These are phyloP conservation scores for Aspergillaceae sp. DNA, from an alignment of 2,329 filamentous ascomycete species.

Conservation along the genomic window DNA sequence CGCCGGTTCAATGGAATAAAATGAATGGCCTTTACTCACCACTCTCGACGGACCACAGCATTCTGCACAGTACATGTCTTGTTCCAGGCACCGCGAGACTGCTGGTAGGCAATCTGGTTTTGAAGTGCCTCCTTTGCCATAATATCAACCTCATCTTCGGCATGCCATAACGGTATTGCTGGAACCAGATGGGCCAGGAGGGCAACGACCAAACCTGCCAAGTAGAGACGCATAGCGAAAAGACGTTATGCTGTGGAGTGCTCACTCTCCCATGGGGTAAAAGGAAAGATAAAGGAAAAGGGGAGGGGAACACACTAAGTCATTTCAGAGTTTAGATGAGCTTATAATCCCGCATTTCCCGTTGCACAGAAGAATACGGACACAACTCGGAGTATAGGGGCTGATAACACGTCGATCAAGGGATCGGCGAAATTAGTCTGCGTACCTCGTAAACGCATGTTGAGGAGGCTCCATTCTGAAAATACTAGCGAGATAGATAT, in stretches of 20 bases:
- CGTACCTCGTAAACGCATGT: too few species aligned
- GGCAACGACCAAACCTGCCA: background rate
- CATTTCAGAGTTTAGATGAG: too few species aligned
- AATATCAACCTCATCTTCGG: background rate
- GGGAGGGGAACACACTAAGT: too few species aligned
- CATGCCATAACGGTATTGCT: background rate
- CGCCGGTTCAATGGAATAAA: background rate
- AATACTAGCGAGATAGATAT: too few species aligned
- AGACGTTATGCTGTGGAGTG: too few species aligned
- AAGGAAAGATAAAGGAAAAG: background rate
- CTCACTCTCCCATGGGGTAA: background rate
- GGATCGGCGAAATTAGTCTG: too few species aligned
- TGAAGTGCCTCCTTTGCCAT: background rate
- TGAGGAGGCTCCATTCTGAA: too few species aligned
- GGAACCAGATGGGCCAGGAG: background rate
- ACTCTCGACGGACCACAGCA: conserved; percentile 11
- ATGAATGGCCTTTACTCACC: conserved; percentile 3
- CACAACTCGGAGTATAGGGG: too few species aligned
- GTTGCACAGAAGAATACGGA: too few species aligned
- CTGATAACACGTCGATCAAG: too few species aligned
- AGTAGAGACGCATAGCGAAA: background rate
- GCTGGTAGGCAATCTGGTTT: background rate
- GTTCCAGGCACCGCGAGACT: background rate
- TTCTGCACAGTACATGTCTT: conserved; percentile 8
- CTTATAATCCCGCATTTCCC: too few species aligned